Conservation (phyloP, 768 basidiomycete genomes). For the Xanthoconium purpureum region DNA sequence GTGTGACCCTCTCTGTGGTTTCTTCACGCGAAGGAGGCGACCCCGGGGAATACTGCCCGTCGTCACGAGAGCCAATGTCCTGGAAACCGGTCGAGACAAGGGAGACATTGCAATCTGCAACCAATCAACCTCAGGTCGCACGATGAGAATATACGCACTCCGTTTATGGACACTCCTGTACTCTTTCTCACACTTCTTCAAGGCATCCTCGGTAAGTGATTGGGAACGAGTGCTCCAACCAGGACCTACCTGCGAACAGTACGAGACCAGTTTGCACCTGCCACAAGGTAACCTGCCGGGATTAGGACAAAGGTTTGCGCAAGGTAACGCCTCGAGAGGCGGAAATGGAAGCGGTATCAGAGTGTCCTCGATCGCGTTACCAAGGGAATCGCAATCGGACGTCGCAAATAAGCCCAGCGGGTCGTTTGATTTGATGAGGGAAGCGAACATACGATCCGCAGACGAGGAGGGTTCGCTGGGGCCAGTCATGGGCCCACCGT, state of each 20-base stretch:
- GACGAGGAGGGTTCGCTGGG: background rate
- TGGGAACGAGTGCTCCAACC: background rate
- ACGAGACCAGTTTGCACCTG: conserved; percentile 39
- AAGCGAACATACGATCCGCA: conserved; percentile 6
- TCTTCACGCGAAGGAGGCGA: background rate
- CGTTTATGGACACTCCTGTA: conserved; percentile 39
- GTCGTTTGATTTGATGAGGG: conserved; percentile 18
- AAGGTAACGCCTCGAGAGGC: conserved; percentile 28
- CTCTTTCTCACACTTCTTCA: conserved; percentile 37
- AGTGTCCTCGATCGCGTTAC: conserved; percentile 11
- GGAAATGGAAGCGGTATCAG: conserved; percentile 18
- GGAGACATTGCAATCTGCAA: conserved; percentile 14
- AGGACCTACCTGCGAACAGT: conserved; percentile 37
- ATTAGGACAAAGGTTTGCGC: conserved; percentile 33
- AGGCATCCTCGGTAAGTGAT: background rate
- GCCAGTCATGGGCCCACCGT: conserved; percentile 6
- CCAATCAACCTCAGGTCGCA: conserved; percentile 3
- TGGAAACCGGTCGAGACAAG: background rate
- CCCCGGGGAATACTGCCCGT: background rate
- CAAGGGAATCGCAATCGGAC: conserved; percentile 21
- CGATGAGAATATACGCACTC: conserved; percentile 14
- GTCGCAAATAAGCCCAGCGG: conserved; percentile 10
- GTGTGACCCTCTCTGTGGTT: conserved; percentile 11
- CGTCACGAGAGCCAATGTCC: conserved; percentile 2
- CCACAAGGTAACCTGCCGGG: conserved; percentile 22